A percentile compares a stretch with the other conserved stretches of the same genome.
Evolutionary conservation across 2,329 filamentous ascomycete species (phyloP).

Genomic region (Pestalotiopsis sp.): DNA sequence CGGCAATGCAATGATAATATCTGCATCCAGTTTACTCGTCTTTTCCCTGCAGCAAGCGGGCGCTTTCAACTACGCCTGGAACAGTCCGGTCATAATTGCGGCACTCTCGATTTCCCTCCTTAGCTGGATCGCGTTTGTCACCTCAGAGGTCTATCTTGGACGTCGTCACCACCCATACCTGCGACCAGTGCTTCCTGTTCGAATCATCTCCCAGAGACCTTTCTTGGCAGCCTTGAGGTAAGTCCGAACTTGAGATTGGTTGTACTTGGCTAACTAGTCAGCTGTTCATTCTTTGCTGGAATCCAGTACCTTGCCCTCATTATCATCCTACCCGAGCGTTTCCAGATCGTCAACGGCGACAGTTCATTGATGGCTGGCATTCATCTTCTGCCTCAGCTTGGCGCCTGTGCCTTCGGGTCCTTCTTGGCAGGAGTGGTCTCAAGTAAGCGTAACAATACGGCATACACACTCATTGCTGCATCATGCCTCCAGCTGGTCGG

Average conservation of each 20-base stretch:
- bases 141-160: conserved; percentile 51
- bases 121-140: conserved; percentile 48
- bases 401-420: conserved; percentile 55
- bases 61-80: conserved; percentile 51
- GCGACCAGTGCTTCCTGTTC: conserved; percentile 56
- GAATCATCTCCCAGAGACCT: conserved; percentile 46
- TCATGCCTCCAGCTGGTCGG: conserved; percentile 54
- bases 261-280: conserved; percentile 23
- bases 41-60: conserved; percentile 59
- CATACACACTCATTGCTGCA: conserved; percentile 48
- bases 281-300: conserved; percentile 56
- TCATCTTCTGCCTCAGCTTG: conserved; percentile 59
- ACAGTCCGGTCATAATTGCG: conserved; percentile 48
- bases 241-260: conserved; percentile 19
- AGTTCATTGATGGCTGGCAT: conserved; percentile 54
- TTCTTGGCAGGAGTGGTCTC: conserved; percentile 55
- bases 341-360: conserved; percentile 59
- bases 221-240: conserved; percentile 53
- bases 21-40: conserved; percentile 53
- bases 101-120: conserved; percentile 47
- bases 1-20: conserved; percentile 50
- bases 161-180: conserved; percentile 36
- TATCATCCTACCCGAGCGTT: conserved; percentile 58
- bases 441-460: conserved; percentile 54
- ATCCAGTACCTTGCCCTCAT: conserved; percentile 60